A percentile compares a stretch with the other conserved stretches of the same genome.
Evolutionary conservation across 2,329 filamentous ascomycete genomes (phyloP).

Genomic region (Dendryphion nanum): DNA sequence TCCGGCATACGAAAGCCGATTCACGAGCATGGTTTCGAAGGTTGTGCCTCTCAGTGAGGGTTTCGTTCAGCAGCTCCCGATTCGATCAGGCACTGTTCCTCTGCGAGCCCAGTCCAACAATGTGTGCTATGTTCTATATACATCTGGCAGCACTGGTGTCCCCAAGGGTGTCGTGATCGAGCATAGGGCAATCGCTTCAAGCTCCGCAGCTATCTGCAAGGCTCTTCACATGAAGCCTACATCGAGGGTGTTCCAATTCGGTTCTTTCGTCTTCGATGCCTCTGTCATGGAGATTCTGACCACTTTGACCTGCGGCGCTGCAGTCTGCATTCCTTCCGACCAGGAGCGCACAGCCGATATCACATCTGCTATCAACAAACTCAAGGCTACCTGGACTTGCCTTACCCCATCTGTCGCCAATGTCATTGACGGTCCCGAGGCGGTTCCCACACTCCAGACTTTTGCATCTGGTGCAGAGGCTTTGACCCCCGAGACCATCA

Average conservation of each 20-base stretch:
- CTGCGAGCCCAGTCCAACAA: slow-evolving; percentile 17
- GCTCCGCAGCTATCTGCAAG: slow-evolving; percentile 26
- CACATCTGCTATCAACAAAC: slow-evolving; percentile 31
- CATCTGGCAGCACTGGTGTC: slow-evolving; percentile 32
- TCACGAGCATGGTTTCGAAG: slow-evolving; percentile 13
- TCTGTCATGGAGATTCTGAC: slow-evolving; percentile 35
- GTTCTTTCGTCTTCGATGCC: slow-evolving; percentile 35
- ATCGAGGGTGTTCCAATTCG: slow-evolving; percentile 37
- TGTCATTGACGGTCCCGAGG: slow-evolving; percentile 27
- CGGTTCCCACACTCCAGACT: slow-evolving; percentile 41
- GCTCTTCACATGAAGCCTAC: slow-evolving; percentile 23
- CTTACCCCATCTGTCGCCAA: slow-evolving; percentile 37
- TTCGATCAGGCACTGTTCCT: slow-evolving; percentile 6
- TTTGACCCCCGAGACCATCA: slow-evolving; percentile 23
- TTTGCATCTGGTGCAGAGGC: slow-evolving; percentile 28
- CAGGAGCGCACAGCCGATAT: slow-evolving; percentile 46
- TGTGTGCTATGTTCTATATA: slow-evolving; percentile 30
- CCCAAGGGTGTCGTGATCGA: slow-evolving; percentile 34
- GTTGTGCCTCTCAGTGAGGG: slow-evolving; percentile 19
- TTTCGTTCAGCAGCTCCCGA: slow-evolving; percentile 14
- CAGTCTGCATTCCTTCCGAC: slow-evolving; percentile 35
- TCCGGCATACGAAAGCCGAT: slow-evolving; percentile 19
- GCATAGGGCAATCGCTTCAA: slow-evolving; percentile 26
- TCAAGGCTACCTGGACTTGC: slow-evolving; percentile 31
- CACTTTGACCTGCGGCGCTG: slow-evolving; percentile 29